These are phyloP conservation scores for Ilex aquifolium DNA, from an alignment of 257 asterid species.

Conservation along the genomic window DNA sequence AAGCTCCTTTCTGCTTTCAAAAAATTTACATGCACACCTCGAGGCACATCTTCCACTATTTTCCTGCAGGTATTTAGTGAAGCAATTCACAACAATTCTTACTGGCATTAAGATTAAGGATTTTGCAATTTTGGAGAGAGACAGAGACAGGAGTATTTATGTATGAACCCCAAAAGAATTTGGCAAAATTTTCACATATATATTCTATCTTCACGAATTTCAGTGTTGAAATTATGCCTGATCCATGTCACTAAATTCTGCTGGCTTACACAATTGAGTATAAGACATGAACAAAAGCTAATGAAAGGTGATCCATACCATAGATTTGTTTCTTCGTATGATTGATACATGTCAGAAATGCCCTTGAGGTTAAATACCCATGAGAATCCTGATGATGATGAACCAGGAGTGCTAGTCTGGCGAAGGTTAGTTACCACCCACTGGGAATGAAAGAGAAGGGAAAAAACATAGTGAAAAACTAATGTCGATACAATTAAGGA, in stretches of 20 bases:
- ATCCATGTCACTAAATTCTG: too few species aligned
- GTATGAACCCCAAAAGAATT: too few species aligned
- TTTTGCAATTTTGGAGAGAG: too few species aligned
- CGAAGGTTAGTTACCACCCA: constrained; percentile 95
- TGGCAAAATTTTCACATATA: too few species aligned
- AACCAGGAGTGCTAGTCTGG: constrained; percentile 43
- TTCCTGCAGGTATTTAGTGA: constrained; percentile 40
- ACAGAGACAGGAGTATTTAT: too few species aligned
- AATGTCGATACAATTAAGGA: neutral
- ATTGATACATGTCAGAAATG: constrained; percentile 82
- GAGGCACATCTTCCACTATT: constrained; percentile 91
- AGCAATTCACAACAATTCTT: neutral
- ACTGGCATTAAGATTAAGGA: neutral
- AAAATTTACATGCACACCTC: constrained; percentile 86
- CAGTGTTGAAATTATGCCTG: too few species aligned
- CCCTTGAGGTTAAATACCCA: constrained; percentile 88
- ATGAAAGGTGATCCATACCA: constrained; percentile 40
- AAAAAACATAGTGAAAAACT: neutral
- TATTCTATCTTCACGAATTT: too few species aligned
- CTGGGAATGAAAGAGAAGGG: constrained; percentile 31
- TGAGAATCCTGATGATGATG: constrained; percentile 52
- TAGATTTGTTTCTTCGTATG: constrained; percentile 82
- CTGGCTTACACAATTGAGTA: too few species aligned
- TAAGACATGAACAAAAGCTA: neutral
- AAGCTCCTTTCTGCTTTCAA: constrained; percentile 95